phyloP scores from a whole-genome alignment of 2,329 filamentous ascomycete species.

The Akanthomyces lecanii region DNA sequence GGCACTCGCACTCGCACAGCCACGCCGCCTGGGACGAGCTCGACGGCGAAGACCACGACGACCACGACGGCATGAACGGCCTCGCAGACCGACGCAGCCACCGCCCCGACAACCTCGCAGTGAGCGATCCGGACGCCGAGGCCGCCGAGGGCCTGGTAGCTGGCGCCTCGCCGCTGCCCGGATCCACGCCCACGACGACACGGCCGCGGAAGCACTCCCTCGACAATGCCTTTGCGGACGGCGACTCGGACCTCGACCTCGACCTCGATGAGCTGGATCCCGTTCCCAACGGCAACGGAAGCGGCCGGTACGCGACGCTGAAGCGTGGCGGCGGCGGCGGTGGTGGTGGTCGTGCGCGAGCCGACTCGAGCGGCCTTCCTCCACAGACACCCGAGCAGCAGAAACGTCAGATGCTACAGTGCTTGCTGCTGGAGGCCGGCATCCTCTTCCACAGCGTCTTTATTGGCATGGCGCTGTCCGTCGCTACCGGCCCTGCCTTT shows the following conservation, averaged over 20 bases:
- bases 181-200: constrained; percentile 41
- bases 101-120: constrained; percentile 45
- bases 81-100: constrained; percentile 38
- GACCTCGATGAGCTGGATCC: constrained; percentile 59
- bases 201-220: constrained; percentile 26
- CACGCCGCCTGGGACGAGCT: constrained; percentile 45
- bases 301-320: constrained; percentile 30
- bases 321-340: constrained; percentile 22
- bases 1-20: constrained; percentile 56
- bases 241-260: constrained; percentile 55
- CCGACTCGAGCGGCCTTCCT: constrained; percentile 26
- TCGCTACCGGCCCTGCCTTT: constrained; percentile 74
- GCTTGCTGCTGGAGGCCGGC: constrained; percentile 73
- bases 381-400: constrained; percentile 49
- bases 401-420: constrained; percentile 68
- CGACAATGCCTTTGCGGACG: constrained; percentile 35
- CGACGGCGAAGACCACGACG: constrained; percentile 36
- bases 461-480: constrained; percentile 81
- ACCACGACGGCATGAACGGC: constrained; percentile 28
- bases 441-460: constrained; percentile 84
- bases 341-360: constrained; percentile 8
- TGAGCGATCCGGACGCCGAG: constrained; percentile 50
- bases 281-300: constrained; percentile 24
- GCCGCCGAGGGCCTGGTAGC: constrained; percentile 52
- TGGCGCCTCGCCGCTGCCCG: constrained; percentile 55